Evolutionary conservation across 331 rosid species (phyloP).

Genomic region (Spiraea crenata): DNA sequence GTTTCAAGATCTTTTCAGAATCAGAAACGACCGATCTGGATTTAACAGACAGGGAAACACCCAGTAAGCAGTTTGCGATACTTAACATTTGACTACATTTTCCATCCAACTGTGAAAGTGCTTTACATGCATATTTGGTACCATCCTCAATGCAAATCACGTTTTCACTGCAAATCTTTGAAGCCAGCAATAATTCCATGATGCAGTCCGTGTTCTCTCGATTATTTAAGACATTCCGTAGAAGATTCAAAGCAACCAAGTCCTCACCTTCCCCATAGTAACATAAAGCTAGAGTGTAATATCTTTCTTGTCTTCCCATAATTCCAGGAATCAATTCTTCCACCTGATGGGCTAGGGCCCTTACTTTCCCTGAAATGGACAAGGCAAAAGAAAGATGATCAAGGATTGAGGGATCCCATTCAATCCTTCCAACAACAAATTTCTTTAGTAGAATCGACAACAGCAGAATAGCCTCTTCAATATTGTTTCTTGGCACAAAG

Average conservation of each 20-base stretch:
- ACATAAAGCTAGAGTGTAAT: conserved; percentile 61
- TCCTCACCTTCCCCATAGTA: conserved; percentile 65
- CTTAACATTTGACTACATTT: conserved; percentile 56
- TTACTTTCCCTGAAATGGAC: conserved; percentile 59
- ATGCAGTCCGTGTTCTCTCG: conserved; percentile 49
- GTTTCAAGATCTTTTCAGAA: conserved; percentile 57
- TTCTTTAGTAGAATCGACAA: conserved; percentile 62
- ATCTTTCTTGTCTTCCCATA: conserved; percentile 56
- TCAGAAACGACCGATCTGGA: conserved; percentile 59
- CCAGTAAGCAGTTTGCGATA: conserved; percentile 63
- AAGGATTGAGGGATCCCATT: conserved; percentile 75
- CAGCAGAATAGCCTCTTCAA: conserved; percentile 87
- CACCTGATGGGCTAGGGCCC: conserved; percentile 57
- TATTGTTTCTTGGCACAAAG: conserved; percentile 78
- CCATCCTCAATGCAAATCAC: conserved; percentile 61
- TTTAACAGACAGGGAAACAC: conserved; percentile 60
- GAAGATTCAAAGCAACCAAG: conserved; percentile 65
- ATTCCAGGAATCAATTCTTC: conserved; percentile 76
- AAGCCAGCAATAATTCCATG: conserved; percentile 60
- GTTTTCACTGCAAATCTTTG: conserved; percentile 77
- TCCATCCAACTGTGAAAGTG: conserved; percentile 49
- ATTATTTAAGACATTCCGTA: conserved; percentile 59
- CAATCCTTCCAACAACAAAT: conserved; percentile 43
- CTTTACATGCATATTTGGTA: conserved; percentile 47
- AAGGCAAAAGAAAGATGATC: conserved; percentile 85